Evolutionary conservation across 371 early-diverging fungal genomes (phyloP), one percentile per base, ranked within the genome.

Genomic region (Rhizomucor miehei): DNA sequence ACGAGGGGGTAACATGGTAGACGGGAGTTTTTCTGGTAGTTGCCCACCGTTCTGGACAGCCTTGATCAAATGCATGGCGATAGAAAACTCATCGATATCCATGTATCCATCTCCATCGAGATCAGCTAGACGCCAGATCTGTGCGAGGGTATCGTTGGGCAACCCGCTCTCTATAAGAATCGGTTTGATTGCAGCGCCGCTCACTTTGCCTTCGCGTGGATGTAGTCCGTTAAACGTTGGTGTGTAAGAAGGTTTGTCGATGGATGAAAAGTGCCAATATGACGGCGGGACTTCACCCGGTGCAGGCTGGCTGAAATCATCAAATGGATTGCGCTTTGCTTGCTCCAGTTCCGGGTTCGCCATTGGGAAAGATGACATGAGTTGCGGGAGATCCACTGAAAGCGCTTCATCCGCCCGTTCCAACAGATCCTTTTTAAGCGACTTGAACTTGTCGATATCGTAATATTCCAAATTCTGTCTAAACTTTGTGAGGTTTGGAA

Each of bases 61-160:
- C 48, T 78, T 70, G 43, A 77, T 69, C 48, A 84, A 52, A 69
- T 85, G 86, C 86, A 88, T 81, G 0, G 86, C 84, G 36, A 88
- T 80, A 17, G 79, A 70, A 56, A 86, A 89, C 53, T 89, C 88
- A 41, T 87, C 86, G 35, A 77, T 46, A 52, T 85, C 85, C 73
- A 89, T 62, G 47, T 84, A 86, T 0, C 90, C 90, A 60, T 89
- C 87, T 34, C 69, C 60, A 47, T 84, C 86, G 73, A 83, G 84
- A 48, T 89, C 90, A 9, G 89, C 70, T 14, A 89, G 56, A 21
- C 75, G 57, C 90, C 90, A 89, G 6, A 89, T 67, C 44, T 85
- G 80, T 14, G 84, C 88, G 36, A 89, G 66, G 12, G 70, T 56
- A 37, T 77, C 76, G 37, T 63, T 77, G 1, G 81, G 78, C 3